Evolutionary conservation across 2,329 filamentous ascomycete genomes (phyloP), one percentile per base, ranked within the genome.

Genomic region (Cytospora piceicola): DNA sequence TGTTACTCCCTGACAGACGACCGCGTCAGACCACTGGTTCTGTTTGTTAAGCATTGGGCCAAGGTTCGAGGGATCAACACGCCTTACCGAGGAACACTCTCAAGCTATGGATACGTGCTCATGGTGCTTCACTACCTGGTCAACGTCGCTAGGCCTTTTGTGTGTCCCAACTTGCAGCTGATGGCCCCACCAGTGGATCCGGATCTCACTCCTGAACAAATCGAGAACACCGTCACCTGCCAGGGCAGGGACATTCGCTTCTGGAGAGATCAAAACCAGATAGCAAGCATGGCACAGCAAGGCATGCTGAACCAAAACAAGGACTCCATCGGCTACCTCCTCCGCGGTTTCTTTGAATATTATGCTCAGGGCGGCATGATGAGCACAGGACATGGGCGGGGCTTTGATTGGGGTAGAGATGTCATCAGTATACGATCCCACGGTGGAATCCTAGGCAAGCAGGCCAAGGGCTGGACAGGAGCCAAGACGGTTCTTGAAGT

Each of bases 121-220:
- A 96, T 97, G 93, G 88, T 96, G 5, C 80, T 97, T 20, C 94
- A 97, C 77, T 97, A 94, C 73, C 85, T 97, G 32, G 88, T 95
- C 73, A 96, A 97, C 71, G 77, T 97, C 61, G 90, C 86, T 0
- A 82, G 87, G 57, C 93, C 94, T 0, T 92, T 93, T 62, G 90
- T 97, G 22, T 88, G 92, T 65, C 92, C 91, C 0, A 97, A 97
- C 72, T 82, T 97, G 2, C 93, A 96, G 73, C 77, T 82, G 63
- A 80, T 83, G 70, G 83, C 77, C 42, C 81, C 78, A 12, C 78
- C 76, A 11, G 79, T 79, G 14, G 77, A 75, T 49, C 75, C 75
- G 2, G 69, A 78, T 65, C 75, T 81, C 46, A 76, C 79, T 17
- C 72, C 76, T 5, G 73, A 75, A 55, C 74, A 73, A 64, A 67